phyloP scores from a whole-genome alignment of 1,284 basidiomycete genomes.

The Flammula alnicola region DNA sequence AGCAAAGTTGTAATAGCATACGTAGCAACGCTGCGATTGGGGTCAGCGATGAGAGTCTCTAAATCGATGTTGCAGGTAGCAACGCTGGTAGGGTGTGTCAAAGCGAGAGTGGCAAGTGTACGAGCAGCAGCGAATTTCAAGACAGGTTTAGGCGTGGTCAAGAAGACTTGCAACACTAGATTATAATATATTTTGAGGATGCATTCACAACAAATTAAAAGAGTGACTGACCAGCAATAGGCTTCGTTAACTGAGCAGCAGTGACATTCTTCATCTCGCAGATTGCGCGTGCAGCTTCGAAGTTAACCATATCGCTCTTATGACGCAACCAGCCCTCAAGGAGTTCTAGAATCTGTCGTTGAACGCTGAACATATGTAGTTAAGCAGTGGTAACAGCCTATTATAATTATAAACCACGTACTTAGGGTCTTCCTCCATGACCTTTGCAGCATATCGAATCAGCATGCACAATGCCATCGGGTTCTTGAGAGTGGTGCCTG shows the following conservation, averaged over 20 bases:
- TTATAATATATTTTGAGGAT: slow-evolving; percentile 8
- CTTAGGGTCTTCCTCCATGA: slow-evolving; percentile 99
- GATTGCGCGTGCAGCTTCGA: slow-evolving; percentile 96
- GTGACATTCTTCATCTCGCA: slow-evolving; percentile 93
- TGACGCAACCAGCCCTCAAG: slow-evolving; percentile 96
- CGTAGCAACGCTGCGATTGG: slow-evolving; percentile 96
- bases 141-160: slow-evolving; percentile 91
- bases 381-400: slow-evolving; percentile 1
- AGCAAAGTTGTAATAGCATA: slow-evolving; percentile 98
- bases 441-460: slow-evolving; percentile 95
- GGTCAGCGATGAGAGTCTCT: slow-evolving; percentile 96
- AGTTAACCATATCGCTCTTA: slow-evolving; percentile 99
- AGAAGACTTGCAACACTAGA: slow-evolving; percentile 88
- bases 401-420: slow-evolving; percentile 46
- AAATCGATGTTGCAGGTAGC: slow-evolving; percentile 96
- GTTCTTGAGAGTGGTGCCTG: slow-evolving; percentile 86
- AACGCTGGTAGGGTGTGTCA: slow-evolving; percentile 85
- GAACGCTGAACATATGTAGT: slow-evolving; percentile 57
- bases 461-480: slow-evolving; percentile 99
- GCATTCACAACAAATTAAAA: background rate
- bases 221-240: slow-evolving; percentile 76
- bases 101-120: slow-evolving; percentile 88
- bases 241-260: slow-evolving; percentile 78
- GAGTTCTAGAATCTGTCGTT: slow-evolving; percentile 92
- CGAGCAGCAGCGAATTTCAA: slow-evolving; percentile 98